Conservation (phyloP, 2,329 filamentous ascomycete species). For the Aspergillus sp. region DNA sequence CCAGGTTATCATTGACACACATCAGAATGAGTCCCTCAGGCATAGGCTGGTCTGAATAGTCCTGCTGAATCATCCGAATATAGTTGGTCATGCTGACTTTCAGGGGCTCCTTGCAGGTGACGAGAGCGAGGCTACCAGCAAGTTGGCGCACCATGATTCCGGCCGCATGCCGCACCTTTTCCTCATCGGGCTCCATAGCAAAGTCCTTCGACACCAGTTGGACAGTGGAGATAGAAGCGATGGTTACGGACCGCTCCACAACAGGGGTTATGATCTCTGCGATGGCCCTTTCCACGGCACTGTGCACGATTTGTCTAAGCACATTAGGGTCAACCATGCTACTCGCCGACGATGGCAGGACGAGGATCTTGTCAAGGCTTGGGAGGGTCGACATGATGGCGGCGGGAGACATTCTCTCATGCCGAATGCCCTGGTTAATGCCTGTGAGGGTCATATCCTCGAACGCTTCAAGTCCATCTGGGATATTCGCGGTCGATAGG, state of each 20-base stretch:
- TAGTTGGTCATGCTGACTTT: constrained; percentile 97
- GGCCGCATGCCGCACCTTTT: constrained; percentile 78
- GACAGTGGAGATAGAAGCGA: constrained; percentile 92
- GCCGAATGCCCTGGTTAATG: constrained; percentile 65
- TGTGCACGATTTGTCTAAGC: constrained; percentile 71
- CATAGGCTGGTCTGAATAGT: constrained; percentile 66
- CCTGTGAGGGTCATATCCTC: constrained; percentile 77
- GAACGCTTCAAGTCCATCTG: constrained; percentile 74
- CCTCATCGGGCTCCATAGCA: constrained; percentile 85
- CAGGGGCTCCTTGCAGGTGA: constrained; percentile 97
- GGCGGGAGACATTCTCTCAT: constrained; percentile 72
- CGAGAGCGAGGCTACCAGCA: constrained; percentile 86
- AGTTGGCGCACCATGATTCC: constrained; percentile 94
- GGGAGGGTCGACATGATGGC: constrained; percentile 77
- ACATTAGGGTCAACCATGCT: constrained; percentile 71
- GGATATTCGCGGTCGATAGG: constrained; percentile 53
- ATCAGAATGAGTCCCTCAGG: constrained; percentile 95
- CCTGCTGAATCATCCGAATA: constrained; percentile 76
- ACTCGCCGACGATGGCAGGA: constrained; percentile 73
- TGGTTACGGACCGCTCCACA: constrained; percentile 94
- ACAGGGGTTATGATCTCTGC: constrained; percentile 97
- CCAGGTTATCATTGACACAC: constrained; percentile 97
- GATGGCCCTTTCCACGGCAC: constrained; percentile 82
- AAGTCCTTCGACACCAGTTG: constrained; percentile 97
- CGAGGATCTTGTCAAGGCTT: constrained; percentile 74